Evolutionary conservation across 805 yeast genomes (phyloP).

Genomic region (Saturnispora besseyi): DNA sequence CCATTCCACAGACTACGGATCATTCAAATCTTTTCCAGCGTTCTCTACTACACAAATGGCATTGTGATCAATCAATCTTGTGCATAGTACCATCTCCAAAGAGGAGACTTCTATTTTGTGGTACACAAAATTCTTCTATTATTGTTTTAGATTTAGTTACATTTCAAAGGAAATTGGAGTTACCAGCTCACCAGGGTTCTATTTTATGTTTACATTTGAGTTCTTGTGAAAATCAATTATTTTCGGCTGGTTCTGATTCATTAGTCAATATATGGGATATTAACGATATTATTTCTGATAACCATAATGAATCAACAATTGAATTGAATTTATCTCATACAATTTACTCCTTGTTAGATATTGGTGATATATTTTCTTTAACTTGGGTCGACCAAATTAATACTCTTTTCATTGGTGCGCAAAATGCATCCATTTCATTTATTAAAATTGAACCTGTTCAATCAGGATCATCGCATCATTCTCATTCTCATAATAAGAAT

Average conservation of each 20-base stretch:
- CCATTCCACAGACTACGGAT: conserved; percentile 9
- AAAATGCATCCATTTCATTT: conserved; percentile 82
- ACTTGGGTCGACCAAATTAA: conserved; percentile 53
- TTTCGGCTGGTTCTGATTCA: conserved; percentile 88
- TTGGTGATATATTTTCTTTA: conserved; percentile 87
- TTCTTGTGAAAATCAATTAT: conserved; percentile 46
- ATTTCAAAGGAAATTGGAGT: conserved; percentile 44
- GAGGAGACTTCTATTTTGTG: conserved; percentile 62
- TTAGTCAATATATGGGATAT: conserved; percentile 80
- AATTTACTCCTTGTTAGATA: conserved; percentile 74
- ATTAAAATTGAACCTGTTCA: conserved; percentile 32
- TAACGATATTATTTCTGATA: conserved; percentile 19
- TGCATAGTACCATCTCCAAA: conserved; percentile 58
- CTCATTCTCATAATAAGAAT: neutral
- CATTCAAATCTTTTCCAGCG: conserved; percentile 8
- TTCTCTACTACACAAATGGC: conserved; percentile 60
- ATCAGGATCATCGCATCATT: neutral
- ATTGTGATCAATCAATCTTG: conserved; percentile 59
- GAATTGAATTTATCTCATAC: conserved; percentile 42
- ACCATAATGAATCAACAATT: neutral
- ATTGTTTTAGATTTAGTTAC: conserved; percentile 59
- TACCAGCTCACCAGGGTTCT: conserved; percentile 64
- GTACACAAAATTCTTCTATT: conserved; percentile 81
- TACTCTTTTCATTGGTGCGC: conserved; percentile 78
- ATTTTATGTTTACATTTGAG: conserved; percentile 60